These are phyloP conservation scores for Porphyrellus cyaneotinctus DNA, from an alignment of 768 basidiomycete species.

Conservation along the genomic window DNA sequence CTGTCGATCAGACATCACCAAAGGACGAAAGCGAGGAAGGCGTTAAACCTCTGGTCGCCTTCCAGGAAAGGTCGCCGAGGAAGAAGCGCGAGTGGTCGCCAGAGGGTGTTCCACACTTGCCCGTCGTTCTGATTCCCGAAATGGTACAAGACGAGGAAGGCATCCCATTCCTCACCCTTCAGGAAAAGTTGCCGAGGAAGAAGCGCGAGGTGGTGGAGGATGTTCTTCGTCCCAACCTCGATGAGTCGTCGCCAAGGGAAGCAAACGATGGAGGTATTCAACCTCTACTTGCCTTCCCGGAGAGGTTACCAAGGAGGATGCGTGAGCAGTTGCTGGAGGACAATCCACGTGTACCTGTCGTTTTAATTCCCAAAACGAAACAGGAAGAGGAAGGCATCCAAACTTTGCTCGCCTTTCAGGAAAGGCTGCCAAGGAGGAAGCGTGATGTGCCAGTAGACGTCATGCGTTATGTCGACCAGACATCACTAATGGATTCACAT, in stretches of 20 bases:
- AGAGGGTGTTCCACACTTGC: background rate
- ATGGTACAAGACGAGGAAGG: background rate
- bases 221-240: too few relatives aligned
- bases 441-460: background rate
- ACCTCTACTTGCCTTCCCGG: background rate
- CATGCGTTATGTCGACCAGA: background rate
- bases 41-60: too few relatives aligned
- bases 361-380: too few relatives aligned
- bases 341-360: too few relatives aligned
- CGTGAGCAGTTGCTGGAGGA: background rate
- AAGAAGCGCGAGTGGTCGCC: background rate
- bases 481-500: background rate
- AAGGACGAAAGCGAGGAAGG: background rate
- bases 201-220: too few relatives aligned
- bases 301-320: background rate
- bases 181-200: too few relatives aligned
- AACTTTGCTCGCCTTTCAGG: background rate
- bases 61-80: background rate
- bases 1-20: background rate
- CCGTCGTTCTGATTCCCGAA: background rate
- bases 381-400: too few relatives aligned
- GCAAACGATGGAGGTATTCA: background rate
- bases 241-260: too few relatives aligned
- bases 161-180: too few relatives aligned
- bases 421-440: background rate